Conservation (phyloP, 345 rosid species). For the Citrus reticulata region DNA sequence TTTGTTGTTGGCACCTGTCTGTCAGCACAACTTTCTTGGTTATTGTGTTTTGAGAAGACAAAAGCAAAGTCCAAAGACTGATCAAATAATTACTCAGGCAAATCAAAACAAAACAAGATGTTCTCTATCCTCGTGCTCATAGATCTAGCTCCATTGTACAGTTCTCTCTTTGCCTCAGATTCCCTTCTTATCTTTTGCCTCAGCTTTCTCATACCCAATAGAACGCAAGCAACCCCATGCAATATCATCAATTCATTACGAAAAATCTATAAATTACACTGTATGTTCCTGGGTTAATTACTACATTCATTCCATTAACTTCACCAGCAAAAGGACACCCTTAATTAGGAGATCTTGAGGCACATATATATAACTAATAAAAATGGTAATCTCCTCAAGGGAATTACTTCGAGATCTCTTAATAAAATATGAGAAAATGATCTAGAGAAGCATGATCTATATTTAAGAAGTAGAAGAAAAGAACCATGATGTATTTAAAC, state of each 20-base stretch:
- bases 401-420: too few species aligned
- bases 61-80: slow-evolving; percentile 15
- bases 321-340: too few species aligned
- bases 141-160: slow-evolving; percentile 10
- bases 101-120: neutral
- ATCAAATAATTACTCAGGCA: slow-evolving; percentile 8
- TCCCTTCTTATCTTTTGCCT: slow-evolving; percentile 8
- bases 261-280: too few species aligned
- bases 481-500: too few species aligned
- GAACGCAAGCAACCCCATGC: neutral
- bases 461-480: too few species aligned
- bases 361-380: too few species aligned
- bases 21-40: slow-evolving; percentile 17
- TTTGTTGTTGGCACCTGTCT: neutral
- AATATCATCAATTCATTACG: neutral
- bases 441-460: too few species aligned
- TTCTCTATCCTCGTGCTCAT: neutral
- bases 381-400: too few species aligned
- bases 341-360: too few species aligned
- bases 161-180: neutral
- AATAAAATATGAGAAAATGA: too few species aligned
- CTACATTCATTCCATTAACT: too few species aligned
- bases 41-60: slow-evolving; percentile 30
- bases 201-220: neutral
- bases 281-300: too few species aligned